Conservation (phyloP, 768 basidiomycete genomes). For the Suillus discolor region DNA sequence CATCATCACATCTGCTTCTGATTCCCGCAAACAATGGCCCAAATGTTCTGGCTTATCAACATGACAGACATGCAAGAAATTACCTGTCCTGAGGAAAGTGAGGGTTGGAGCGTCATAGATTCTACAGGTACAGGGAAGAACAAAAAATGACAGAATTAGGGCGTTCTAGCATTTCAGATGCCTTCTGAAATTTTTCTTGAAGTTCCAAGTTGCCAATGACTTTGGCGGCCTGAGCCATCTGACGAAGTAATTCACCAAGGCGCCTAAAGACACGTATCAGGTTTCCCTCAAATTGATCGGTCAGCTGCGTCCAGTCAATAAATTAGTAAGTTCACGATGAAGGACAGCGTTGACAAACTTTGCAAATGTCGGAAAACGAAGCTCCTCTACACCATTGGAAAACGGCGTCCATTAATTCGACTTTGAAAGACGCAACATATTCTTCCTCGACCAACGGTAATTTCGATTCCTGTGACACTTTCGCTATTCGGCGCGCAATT, state of each 20-base stretch:
- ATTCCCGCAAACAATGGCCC: too few relatives aligned
- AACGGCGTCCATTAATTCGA: conserved; percentile 98
- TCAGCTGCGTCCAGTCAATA: conserved; percentile 57
- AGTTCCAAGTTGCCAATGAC: conserved; percentile 96
- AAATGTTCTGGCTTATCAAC: not conserved
- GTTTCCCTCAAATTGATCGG: conserved; percentile 96
- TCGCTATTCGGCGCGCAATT: conserved; percentile 93
- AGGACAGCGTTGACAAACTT: conserved; percentile 49
- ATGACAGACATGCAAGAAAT: not conserved
- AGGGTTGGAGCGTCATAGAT: not conserved
- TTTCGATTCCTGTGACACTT: conserved; percentile 93
- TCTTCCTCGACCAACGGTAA: conserved; percentile 88
- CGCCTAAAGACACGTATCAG: conserved; percentile 96
- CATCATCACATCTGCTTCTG: too few relatives aligned
- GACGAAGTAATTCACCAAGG: conserved; percentile 89
- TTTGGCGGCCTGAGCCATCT: conserved; percentile 95
- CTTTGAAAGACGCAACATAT: conserved; percentile 96
- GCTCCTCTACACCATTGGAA: conserved; percentile 98
- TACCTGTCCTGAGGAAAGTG: not conserved
- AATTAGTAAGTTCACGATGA: not conserved
- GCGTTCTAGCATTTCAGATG: conserved; percentile 90
- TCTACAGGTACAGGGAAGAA: conserved; percentile 77
- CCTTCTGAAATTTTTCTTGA: conserved; percentile 90
- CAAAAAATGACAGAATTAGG: conserved; percentile 95
- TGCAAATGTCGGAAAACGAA: conserved; percentile 94